Conservation (phyloP, 306 rosid genomes). For the barrel medic (Medicago truncatula) region DNA sequence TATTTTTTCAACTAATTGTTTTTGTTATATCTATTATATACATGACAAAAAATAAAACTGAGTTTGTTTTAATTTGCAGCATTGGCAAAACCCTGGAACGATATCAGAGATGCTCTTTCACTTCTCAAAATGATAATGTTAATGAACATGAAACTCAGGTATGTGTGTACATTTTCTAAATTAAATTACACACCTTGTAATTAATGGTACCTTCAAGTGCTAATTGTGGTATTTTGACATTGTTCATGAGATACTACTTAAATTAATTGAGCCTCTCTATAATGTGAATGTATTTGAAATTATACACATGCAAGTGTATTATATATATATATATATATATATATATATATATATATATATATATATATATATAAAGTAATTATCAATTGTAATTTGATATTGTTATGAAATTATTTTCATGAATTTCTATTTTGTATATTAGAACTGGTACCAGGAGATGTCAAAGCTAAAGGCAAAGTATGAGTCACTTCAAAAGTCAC, state of each 20-base stretch:
- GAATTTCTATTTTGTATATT: constrained; percentile 30
- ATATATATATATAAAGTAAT: neutral
- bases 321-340: too few species aligned
- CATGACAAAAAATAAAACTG: too few species aligned
- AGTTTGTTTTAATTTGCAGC: constrained; percentile 44
- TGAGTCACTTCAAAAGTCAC: constrained; percentile 84
- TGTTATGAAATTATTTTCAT: neutral
- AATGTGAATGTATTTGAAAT: too few species aligned
- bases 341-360: too few species aligned
- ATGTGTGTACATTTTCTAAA: neutral
- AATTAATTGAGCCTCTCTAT: too few species aligned
- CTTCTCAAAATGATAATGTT: constrained; percentile 56
- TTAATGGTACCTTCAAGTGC: too few species aligned
- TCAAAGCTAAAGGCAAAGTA: constrained; percentile 73
- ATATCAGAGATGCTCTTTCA: constrained; percentile 68
- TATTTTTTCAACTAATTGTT: too few species aligned
- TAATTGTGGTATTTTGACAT: neutral
- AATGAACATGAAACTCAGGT: constrained; percentile 79
- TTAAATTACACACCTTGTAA: too few species aligned
- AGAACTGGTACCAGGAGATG: constrained; percentile 87
- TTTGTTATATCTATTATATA: too few species aligned
- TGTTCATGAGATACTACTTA: neutral
- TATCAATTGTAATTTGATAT: neutral
- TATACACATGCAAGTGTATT: neutral
- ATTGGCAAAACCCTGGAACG: constrained; percentile 71